A percentile compares a stretch with the other conserved stretches of the same genome.
phyloP scores from a whole-genome alignment of 345 rosid species.

The Rhodomyrtus tomentosa region DNA sequence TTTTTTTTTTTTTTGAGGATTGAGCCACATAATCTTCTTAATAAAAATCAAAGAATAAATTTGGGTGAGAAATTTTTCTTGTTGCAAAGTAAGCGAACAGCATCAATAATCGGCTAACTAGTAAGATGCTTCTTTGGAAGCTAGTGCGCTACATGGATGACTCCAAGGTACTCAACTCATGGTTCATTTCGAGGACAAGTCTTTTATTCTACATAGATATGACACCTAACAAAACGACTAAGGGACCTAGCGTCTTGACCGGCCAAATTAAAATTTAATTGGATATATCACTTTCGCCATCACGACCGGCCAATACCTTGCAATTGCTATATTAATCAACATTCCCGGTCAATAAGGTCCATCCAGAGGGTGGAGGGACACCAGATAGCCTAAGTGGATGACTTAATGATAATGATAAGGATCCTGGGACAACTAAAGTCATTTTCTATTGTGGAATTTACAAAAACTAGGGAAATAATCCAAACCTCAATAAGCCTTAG shows the following conservation, averaged over 20 bases:
- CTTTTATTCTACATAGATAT: not conserved
- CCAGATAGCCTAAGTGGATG: not conserved
- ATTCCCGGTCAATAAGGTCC: not conserved
- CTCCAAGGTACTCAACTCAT: not conserved
- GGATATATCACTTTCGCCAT: not conserved
- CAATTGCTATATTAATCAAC: not conserved
- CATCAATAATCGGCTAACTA: not conserved
- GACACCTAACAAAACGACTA: not conserved
- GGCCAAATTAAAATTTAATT: not conserved
- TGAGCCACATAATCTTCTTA: too few relatives aligned
- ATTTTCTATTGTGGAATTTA: not conserved
- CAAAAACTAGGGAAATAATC: not conserved
- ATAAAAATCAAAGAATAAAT: too few relatives aligned
- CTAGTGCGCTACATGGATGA: not conserved
- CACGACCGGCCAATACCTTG: too few relatives aligned
- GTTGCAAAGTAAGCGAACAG: too few relatives aligned
- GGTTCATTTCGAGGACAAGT: not conserved
- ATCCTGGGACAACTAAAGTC: not conserved
- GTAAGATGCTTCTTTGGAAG: not conserved
- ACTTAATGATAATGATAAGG: not conserved
- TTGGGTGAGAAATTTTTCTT: too few relatives aligned
- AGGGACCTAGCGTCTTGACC: fast-evolving
- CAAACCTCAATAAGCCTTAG: not conserved
- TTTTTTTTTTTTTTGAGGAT: too few relatives aligned
- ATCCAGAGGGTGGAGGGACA: not conserved